These are phyloP conservation scores for Starmerella etchellsii DNA, from an alignment of 805 yeast genomes.

Conservation along the genomic window DNA sequence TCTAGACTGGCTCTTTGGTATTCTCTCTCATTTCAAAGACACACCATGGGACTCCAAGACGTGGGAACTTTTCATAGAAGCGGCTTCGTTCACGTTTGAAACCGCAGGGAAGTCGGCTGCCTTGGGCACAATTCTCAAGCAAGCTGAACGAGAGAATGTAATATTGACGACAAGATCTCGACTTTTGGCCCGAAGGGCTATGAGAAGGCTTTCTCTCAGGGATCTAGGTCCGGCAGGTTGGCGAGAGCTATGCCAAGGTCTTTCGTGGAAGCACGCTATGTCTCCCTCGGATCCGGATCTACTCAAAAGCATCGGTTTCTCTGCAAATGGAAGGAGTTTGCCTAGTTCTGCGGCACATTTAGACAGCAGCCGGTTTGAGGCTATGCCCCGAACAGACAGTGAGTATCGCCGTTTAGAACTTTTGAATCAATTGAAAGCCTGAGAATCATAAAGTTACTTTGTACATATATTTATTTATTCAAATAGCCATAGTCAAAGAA, in stretches of 20 bases:
- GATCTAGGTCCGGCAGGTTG: constrained; percentile 11
- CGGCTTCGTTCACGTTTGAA: constrained; percentile 3
- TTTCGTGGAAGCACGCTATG: constrained; percentile 3
- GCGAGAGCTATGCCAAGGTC: neutral
- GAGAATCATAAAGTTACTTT: neutral
- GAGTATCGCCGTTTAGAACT: neutral
- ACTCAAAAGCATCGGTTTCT: constrained; percentile 9
- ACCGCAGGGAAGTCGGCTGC: constrained; percentile 2
- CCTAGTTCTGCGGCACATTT: neutral
- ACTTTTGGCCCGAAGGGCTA: constrained; percentile 6
- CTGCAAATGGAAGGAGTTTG: neutral
- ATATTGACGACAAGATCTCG: constrained; percentile 13
- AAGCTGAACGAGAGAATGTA: constrained; percentile 9
- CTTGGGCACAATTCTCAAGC: constrained; percentile 15
- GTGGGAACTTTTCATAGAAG: constrained; percentile 12
- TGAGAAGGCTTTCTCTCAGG: neutral
- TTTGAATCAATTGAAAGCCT: neutral
- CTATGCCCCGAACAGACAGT: constrained; percentile 10
- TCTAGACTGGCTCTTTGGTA: constrained; percentile 18
- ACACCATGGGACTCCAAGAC: constrained; percentile 11
- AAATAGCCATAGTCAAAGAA: too few species aligned
- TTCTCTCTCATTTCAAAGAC: constrained; percentile 7
- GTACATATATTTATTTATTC: too few species aligned
- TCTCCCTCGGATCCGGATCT: constrained; percentile 1
- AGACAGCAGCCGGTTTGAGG: constrained; percentile 3